Evolutionary conservation across 352 stramenopile species (phyloP), one percentile per base, ranked within the genome.

Genomic region (Phytopythium helicoides): DNA sequence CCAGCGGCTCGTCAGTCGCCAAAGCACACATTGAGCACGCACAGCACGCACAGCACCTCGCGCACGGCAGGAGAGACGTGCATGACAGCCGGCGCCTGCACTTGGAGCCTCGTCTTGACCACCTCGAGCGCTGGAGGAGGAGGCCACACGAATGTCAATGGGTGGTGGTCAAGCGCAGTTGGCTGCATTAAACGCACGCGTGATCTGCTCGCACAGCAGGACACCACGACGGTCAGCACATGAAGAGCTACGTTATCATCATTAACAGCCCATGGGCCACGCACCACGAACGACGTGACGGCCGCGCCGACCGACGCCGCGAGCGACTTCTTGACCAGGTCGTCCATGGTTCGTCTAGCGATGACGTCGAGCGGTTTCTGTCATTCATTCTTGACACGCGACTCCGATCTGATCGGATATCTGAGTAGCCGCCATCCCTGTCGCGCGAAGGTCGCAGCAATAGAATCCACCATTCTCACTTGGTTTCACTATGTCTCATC

Each of bases 101-200:
- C 83, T 46, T 94, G 83, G 46, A 90, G 55, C 1, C 83, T 79
- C 28, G 81, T 94, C 65, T 94, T 94, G 40, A 90, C 83, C n/a
- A 94, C 83, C 56, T 94, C 83, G 12, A 94, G 60, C 25, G 82
- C 82, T 92, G 56, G 22, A 64, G 21, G 25, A 56, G 28, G 9
- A 56, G 16, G 21, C 1, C 31, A 38, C 6, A 55, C 16, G 21
- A 46, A 6, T 18, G 34, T 37, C 6, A 41, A 47, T 18, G 35
- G n/a, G n/a, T n/a, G n/a, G n/a, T n/a, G n/a, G n/a, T n/a, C n/a
- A n/a, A n/a, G n/a, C n/a, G n/a, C n/a, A n/a, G n/a, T n/a, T n/a
- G n/a, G n/a, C n/a, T n/a, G n/a, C n/a, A n/a, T n/a, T n/a, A n/a
- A n/a, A n/a, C n/a, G n/a, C n/a, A n/a, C n/a, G n/a, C n/a, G n/a